Base-by-base conservation (phyloP, 1,284 basidiomycete genomes). In the Moesziomyces globuligerus region DNA sequence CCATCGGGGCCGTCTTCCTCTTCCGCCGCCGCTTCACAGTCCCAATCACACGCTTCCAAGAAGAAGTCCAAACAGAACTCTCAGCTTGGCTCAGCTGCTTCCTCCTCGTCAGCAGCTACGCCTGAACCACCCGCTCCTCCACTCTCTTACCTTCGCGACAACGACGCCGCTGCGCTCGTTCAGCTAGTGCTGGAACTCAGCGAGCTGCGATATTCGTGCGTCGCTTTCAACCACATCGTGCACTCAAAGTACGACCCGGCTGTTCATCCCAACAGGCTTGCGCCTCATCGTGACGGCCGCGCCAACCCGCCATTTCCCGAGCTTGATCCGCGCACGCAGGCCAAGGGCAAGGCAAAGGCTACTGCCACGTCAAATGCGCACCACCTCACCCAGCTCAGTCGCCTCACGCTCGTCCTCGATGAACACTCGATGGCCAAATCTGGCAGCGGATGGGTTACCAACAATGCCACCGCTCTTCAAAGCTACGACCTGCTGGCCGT, bases 401-500 rank as follows among this genome's bases (percentile, higher is more conserved):
- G 82, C 1, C 50, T 83, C 4, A 83, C 81, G 2, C 50, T 83
- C 5, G 61, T 76, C 0, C 62, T 83, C 20, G 78, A 82, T 49
- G 79, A 81, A 13, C 72, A 73, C 6, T 62, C 62, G 17, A 70
- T 78, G 37, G 66, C 48, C 49, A 78, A 78, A 34, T 54, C 64
- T 8, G 75, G 78, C 38, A 71, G 69, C 49, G 78, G 78, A 7
- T 61, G 79, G 48, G 65, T 70, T 24, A 57, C 71, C 34, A 62
- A 75, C 36, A 72, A 74, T 43, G 62, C 72, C n/a, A 56, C 48
- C 13, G 67, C 79, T 5, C 60, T 82, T 2, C 68, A 71, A 88
- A 7, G 86, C 1, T 94, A 92, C 83, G 91, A 94, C 76, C 83
- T 94, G 37, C 86, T 94, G 24, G 86, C 90, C 4, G 87, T 93